Conservation (phyloP, 2,329 filamentous ascomycete species). For the Colletotrichum camelliae region DNA sequence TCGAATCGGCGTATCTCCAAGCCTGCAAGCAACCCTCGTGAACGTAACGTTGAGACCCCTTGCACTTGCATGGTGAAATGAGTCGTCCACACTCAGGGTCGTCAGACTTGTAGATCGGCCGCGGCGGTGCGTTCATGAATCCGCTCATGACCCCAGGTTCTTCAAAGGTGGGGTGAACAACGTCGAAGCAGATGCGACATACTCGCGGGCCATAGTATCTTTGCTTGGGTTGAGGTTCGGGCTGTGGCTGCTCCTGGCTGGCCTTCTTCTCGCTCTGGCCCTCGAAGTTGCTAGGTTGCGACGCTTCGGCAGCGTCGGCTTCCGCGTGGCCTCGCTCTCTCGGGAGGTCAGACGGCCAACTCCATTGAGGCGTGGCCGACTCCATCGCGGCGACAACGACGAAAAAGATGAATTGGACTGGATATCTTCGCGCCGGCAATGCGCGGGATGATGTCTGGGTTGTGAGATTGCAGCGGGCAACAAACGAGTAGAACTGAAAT, state of each 20-base stretch:
- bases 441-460: neutral
- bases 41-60: slow-evolving; percentile 90
- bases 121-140: slow-evolving; percentile 26
- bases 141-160: slow-evolving; percentile 25
- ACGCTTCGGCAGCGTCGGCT: neutral
- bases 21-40: slow-evolving; percentile 87
- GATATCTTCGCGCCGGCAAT: neutral
- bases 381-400: neutral
- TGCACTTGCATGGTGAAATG: slow-evolving; percentile 90
- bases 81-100: slow-evolving; percentile 78
- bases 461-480: neutral
- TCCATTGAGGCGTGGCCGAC: slow-evolving; percentile 8
- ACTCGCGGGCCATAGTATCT: slow-evolving; percentile 72
- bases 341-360: slow-evolving; percentile 12
- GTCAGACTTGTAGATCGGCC: slow-evolving; percentile 70
- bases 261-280: neutral
- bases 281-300: neutral
- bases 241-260: neutral
- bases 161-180: slow-evolving; percentile 54
- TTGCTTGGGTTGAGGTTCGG: slow-evolving; percentile 20
- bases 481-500: neutral
- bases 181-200: slow-evolving; percentile 90
- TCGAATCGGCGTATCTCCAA: slow-evolving; percentile 79
- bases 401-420: neutral
- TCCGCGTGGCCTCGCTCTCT: neutral